Percentiles rank a stretch among this genome's conserved stretches.
Conservation (phyloP, 2,329 filamentous ascomycete genomes). For the Waltergamsia citrina region DNA sequence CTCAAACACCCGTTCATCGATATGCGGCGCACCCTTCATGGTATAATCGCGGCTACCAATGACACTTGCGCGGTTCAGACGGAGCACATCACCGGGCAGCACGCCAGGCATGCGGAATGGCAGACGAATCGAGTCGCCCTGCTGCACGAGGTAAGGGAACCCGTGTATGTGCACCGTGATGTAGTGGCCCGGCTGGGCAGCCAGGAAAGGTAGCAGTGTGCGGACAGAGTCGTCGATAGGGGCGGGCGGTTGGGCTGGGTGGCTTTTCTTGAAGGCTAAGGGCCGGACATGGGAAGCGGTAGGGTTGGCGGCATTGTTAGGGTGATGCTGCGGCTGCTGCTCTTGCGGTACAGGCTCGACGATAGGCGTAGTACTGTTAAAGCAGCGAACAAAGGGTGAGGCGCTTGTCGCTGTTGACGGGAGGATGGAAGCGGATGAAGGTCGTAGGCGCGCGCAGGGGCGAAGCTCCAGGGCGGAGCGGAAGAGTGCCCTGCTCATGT, state of each 20-base stretch:
- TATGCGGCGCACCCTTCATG: conserved; percentile 68
- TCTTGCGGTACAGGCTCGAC: conserved; percentile 30
- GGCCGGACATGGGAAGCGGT: conserved; percentile 20
- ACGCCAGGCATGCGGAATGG: conserved; percentile 73
- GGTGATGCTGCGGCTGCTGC: conserved; percentile 19
- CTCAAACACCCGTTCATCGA: conserved; percentile 77
- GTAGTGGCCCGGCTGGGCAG: conserved; percentile 67
- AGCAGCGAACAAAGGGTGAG: conserved; percentile 23
- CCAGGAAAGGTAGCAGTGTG: conserved; percentile 59
- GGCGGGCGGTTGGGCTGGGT: conserved; percentile 20
- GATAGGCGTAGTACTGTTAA: conserved; percentile 41
- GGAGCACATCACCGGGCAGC: conserved; percentile 72
- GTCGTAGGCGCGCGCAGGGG: conserved; percentile 29
- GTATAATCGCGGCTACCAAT: conserved; percentile 88
- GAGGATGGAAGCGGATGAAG: conserved; percentile 17
- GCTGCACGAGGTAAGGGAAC: conserved; percentile 68
- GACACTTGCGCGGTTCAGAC: conserved; percentile 74
- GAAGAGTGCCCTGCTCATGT: conserved; percentile 51
- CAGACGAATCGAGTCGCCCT: conserved; percentile 65
- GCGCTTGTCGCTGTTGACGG: conserved; percentile 18
- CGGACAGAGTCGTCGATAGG: conserved; percentile 46
- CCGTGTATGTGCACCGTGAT: conserved; percentile 73
- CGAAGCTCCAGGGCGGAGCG: conserved; percentile 55
- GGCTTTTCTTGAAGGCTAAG: conserved; percentile 29
- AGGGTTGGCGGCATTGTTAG: conserved; percentile 27